Base-by-base conservation (phyloP, 305 asterid genomes). In the Caryopteris hybrid region DNA sequence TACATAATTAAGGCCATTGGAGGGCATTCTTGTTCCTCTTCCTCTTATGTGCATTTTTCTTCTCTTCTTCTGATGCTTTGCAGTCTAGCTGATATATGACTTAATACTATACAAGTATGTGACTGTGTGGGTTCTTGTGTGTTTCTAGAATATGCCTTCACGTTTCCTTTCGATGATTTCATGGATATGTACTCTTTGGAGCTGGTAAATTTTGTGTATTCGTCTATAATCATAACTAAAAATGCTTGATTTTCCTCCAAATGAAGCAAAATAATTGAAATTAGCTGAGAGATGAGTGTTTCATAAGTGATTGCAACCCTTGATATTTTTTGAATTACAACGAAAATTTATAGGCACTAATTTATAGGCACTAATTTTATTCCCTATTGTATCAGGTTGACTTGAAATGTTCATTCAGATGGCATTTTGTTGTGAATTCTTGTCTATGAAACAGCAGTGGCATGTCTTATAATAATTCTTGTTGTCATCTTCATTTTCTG, bases 131-230 rank as follows among this genome's bases (percentile, higher is more conserved):
- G 18, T 43, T 60, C 54, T 39, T 33, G n/a, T 50, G 17, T 20
- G 34, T 66, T 41, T 70, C n/a, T 65, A 51, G 33, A 20, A 14
- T 54, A 42, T 42, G 12, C 60, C 33, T 14, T 58, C 21, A 18
- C 33, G 29, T 46, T 54, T 22, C 56, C 9, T 16, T 70, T 54
- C 22, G 45, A 16, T 51, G 20, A 43, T 20, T 67, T 61, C 33
- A 16, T 29, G 12, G 34, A 43, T 5, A 61, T 16, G 53, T 25
- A 51, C 59, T 39, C 41, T 61, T 38, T 43, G 36, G 11, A 53
- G 78, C 54, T 74, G 66, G 70, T 38, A 55, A 42, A 39, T 61
- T 18, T 8, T 23, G 55, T 18, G 14, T 20, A 17, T 57, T 55
- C 14, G 22, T 31, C 6, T 43, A 54, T 42, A n/a, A 22, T 45